These are phyloP conservation scores for Acmispon strigosus DNA, from an alignment of 306 rosid species.

Conservation along the genomic window DNA sequence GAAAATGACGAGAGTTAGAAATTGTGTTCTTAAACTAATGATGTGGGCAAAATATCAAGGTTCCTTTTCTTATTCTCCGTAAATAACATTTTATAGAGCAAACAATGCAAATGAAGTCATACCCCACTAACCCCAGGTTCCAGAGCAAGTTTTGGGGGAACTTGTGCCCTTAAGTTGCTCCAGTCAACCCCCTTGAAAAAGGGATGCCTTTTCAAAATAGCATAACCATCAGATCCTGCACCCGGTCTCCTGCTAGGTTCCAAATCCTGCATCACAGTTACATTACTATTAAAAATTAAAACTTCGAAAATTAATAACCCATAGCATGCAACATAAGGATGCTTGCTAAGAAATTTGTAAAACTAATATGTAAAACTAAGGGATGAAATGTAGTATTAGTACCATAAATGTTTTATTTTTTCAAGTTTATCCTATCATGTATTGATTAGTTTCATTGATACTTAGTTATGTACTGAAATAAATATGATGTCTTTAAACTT, in stretches of 20 bases:
- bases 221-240: constrained; percentile 82
- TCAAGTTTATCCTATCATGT: background rate
- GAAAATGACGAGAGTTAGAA: background rate
- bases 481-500: background rate
- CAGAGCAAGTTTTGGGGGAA: constrained; percentile 73
- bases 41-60: constrained; percentile 1
- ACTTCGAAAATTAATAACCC: constrained; percentile 3
- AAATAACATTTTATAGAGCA: constrained; percentile 13
- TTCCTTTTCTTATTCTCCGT: constrained; percentile 1
- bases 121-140: constrained; percentile 64
- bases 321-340: constrained; percentile 13
- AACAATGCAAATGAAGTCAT: constrained; percentile 15
- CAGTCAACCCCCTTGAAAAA: constrained; percentile 86
- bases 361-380: background rate
- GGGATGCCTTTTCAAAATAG: constrained; percentile 64
- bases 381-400: background rate
- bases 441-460: background rate
- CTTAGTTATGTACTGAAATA: no score
- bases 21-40: background rate
- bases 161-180: constrained; percentile 52
- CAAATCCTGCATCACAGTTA: constrained; percentile 57
- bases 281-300: background rate
- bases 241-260: constrained; percentile 91
- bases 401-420: background rate
- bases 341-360: background rate